Conservation (phyloP, 1,139 yeast species). For the Saccharomycopsis phalli region DNA sequence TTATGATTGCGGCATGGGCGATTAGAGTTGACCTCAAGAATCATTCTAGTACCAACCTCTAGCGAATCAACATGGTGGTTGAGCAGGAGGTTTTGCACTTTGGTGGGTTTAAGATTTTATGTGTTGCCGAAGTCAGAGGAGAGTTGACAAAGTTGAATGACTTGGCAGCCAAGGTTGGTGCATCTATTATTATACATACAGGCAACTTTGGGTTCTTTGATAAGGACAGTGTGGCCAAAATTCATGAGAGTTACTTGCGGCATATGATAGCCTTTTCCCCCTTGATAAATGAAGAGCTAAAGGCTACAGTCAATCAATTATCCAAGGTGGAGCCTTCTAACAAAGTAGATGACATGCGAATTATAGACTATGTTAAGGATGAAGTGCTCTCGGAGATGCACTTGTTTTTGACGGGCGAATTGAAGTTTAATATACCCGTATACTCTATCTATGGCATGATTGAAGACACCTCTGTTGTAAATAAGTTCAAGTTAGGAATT, state of each 20-base stretch:
- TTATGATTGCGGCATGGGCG: no score
- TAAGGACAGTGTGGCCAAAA: conserved; percentile 43
- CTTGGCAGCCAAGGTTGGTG: conserved; percentile 37
- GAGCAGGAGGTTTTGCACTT: conserved; percentile 22
- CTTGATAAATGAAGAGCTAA: conserved; percentile 38
- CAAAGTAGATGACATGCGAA: conserved; percentile 25
- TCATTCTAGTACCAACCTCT: no score
- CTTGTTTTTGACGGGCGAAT: conserved; percentile 40
- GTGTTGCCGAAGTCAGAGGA: conserved; percentile 50
- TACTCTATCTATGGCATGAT: conserved; percentile 70
- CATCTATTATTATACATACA: conserved; percentile 54
- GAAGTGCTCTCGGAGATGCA: conserved; percentile 42
- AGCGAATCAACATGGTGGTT: no score
- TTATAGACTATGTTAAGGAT: conserved; percentile 30
- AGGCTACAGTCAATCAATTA: conserved; percentile 39
- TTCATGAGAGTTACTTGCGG: conserved; percentile 47
- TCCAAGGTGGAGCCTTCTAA: conserved; percentile 35
- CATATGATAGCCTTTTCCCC: conserved; percentile 67
- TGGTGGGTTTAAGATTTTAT: conserved; percentile 35
- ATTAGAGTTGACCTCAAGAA: no score
- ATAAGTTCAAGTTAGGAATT: conserved; percentile 48
- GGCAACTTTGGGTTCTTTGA: conserved; percentile 80
- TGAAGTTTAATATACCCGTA: conserved; percentile 49
- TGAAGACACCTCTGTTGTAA: conserved; percentile 62
- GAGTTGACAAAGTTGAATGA: conserved; percentile 39